Base-by-base conservation (phyloP, 441 rosid genomes). In the Croton laevigatus region DNA sequence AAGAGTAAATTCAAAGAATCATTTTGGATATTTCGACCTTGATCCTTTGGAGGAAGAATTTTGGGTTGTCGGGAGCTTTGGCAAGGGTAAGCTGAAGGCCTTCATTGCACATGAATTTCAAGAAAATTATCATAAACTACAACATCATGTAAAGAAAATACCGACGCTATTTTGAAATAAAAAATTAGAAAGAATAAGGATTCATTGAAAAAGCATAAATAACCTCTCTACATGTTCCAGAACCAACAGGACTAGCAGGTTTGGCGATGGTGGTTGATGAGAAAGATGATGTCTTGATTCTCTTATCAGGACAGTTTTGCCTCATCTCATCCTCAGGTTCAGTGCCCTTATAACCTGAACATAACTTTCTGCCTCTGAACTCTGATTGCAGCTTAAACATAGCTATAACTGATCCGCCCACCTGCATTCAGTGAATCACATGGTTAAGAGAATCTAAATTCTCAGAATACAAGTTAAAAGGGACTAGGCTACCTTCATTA, bases 341-440 rank as follows among this genome's bases (percentile, higher is more conserved):
- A 70, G 71, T 55, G 32, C 65, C 80, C 2, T 32, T 62, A 36
- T 45, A 20, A 55, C 51, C 58, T n/a, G 70, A 44, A 19, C 55
- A 73, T 59, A 69, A 54, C 40, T 68, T 75, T 53, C 77, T 76
- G 61, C 70, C 73, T 71, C 70, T 78, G 65, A 88, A 37, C 66
- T 62, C 70, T 38, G 57, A 45, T 58, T 72, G 79, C 53, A 86
- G 63, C 58, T 54, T 66, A 60, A 66, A 70, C 84, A 83, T 81
- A 20, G 70, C 44, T 14, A 78, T 6, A 72, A 82, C 89, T 68
- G 90, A 82, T 63, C 78, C 82, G 55, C 81, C 78, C 83, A 84
- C 78, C 93, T 86, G 85, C 75, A 79, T 57, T 67, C 46, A 49
- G 44, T 55, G 70, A 65, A 16, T 59, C 57, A 68, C 20, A 71